These are phyloP conservation scores for Raphidocelis subcapitata DNA, from an alignment of 139 green algal species.

Conservation along the genomic window DNA sequence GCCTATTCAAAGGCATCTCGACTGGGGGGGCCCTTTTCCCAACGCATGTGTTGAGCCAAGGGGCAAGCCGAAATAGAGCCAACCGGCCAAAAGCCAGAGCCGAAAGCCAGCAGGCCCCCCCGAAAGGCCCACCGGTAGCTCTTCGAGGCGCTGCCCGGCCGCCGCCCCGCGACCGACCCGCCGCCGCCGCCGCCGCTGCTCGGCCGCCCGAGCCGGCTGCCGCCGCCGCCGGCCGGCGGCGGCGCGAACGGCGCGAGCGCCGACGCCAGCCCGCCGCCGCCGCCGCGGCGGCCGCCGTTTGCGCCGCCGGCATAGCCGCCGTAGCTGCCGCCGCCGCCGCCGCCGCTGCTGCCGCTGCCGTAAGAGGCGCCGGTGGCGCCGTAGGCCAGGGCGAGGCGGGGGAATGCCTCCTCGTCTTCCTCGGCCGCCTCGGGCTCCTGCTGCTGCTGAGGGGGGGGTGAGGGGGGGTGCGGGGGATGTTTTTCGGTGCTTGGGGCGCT, in stretches of 20 bases:
- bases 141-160: not conserved
- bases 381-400: too few species aligned
- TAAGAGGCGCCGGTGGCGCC: not conserved
- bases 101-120: not conserved
- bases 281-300: too few species aligned
- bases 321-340: not conserved
- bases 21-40: too few species aligned
- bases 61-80: too few species aligned
- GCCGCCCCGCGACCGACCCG: not conserved
- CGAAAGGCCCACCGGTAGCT: not conserved
- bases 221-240: too few species aligned
- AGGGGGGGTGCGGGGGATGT: not conserved
- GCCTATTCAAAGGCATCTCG: too few species aligned
- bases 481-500: not conserved
- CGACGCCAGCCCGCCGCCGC: too few species aligned
- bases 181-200: not conserved
- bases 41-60: too few species aligned
- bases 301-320: not conserved
- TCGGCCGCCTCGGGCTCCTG: not conserved
- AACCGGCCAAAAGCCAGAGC: too few species aligned
- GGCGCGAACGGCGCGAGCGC: too few species aligned
- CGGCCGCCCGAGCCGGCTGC: not conserved
- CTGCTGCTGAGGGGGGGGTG: constrained; percentile 11
- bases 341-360: not conserved
- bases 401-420: not conserved